Evolutionary conservation across 2,329 filamentous ascomycete genomes (phyloP).

Genomic region (Fusarium chaquense): DNA sequence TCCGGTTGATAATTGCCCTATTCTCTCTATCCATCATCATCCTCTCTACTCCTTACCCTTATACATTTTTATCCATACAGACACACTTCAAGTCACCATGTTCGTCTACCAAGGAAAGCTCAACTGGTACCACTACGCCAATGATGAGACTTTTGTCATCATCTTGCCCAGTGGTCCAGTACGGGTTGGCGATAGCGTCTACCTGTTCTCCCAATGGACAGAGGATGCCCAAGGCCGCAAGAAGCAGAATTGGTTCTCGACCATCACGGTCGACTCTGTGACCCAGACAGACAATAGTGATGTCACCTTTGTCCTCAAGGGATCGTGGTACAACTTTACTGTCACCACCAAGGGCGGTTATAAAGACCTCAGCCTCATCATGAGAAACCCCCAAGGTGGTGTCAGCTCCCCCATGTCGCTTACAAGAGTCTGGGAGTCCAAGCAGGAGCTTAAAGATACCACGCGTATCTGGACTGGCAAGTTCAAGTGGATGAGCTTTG

Average conservation of each 20-base stretch:
- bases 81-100: constrained; percentile 7
- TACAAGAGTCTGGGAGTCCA: constrained; percentile 29
- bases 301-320: constrained; percentile 20
- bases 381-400: constrained; percentile 13
- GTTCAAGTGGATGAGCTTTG: constrained; percentile 28
- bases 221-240: constrained; percentile 12
- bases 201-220: constrained; percentile 43
- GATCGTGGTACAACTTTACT: constrained; percentile 17
- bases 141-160: constrained; percentile 35
- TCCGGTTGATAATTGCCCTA: fast-evolving
- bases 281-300: constrained; percentile 7
- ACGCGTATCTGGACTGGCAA: constrained; percentile 41
- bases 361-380: constrained; percentile 21
- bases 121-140: constrained; percentile 32
- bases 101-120: constrained; percentile 41
- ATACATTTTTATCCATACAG: not conserved
- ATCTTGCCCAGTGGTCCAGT: constrained; percentile 35
- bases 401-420: constrained; percentile 1
- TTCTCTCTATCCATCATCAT: not conserved
- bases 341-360: constrained; percentile 30
- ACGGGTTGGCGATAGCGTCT: constrained; percentile 38
- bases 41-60: not conserved
- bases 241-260: constrained; percentile 39
- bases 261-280: constrained; percentile 10
- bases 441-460: constrained; percentile 7